These are phyloP conservation scores for Boletellus sp. DNA, from an alignment of 768 basidiomycete genomes.

Conservation along the genomic window DNA sequence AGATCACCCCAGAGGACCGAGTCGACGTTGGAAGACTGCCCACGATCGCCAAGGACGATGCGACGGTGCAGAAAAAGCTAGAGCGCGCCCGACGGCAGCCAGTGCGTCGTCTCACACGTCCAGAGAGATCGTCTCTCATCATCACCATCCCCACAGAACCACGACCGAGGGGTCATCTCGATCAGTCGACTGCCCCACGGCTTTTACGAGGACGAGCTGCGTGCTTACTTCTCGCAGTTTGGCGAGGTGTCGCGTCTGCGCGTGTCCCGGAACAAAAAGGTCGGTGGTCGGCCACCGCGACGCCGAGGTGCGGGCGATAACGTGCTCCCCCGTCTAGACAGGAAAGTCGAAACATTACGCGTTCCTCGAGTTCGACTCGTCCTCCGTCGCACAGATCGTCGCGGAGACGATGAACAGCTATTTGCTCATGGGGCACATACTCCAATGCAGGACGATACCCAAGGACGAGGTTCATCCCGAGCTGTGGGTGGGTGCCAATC, in stretches of 20 bases:
- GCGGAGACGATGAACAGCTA: conserved; percentile 99
- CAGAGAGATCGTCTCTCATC: background rate
- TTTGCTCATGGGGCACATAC: conserved; percentile 88
- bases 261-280: conserved; percentile 92
- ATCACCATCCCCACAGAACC: conserved; percentile 34
- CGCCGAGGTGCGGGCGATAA: no score
- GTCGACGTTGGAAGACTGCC: conserved; percentile 76
- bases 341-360: conserved; percentile 96
- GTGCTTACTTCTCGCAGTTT: conserved; percentile 92
- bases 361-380: conserved; percentile 91
- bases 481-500: conserved; percentile 95
- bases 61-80: conserved; percentile 61
- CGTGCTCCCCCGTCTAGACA: conserved; percentile 52
- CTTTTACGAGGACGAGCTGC: conserved; percentile 94
- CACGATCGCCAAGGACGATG: conserved; percentile 86
- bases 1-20: conserved; percentile 51
- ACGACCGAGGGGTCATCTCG: conserved; percentile 80
- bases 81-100: conserved; percentile 61
- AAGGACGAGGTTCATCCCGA: conserved; percentile 88
- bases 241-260: conserved; percentile 85
- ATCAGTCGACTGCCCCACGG: conserved; percentile 93
- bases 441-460: conserved; percentile 87
- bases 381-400: conserved; percentile 88
- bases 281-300: no score
- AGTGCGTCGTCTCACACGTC: conserved; percentile 40